These are phyloP conservation scores for Perkinsus chesapeaki DNA, from an alignment of 169 alveolate genomes.

Conservation along the genomic window DNA sequence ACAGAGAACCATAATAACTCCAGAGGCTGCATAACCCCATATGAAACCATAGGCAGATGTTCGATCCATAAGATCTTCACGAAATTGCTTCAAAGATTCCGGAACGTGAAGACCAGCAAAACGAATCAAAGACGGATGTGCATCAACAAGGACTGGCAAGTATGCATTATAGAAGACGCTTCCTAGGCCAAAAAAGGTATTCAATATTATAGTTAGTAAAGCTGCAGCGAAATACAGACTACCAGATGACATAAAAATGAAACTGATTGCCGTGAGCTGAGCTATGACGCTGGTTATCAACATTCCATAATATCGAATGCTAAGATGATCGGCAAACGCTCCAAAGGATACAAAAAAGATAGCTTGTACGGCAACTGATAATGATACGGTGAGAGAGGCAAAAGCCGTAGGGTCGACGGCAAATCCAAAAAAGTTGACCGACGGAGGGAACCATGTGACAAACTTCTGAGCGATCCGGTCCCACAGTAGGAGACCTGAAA, in stretches of 20 bases:
- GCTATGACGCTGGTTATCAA: not conserved
- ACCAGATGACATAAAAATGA: not conserved
- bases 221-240: not conserved
- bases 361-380: not conserved
- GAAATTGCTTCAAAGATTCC: not conserved
- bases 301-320: not conserved
- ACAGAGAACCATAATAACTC: not conserved
- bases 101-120: not conserved
- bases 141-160: not conserved
- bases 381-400: not conserved
- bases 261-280: not conserved
- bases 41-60: not conserved
- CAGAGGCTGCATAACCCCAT: not conserved
- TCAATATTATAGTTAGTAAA: not conserved
- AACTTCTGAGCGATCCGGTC: not conserved
- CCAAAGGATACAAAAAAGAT: not conserved
- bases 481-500: not conserved
- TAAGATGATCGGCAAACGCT: not conserved
- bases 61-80: not conserved
- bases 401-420: not conserved
- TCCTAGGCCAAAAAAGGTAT: not conserved
- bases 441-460: not conserved
- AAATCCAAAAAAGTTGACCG: not conserved
- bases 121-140: not conserved
- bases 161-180: not conserved